A percentile compares a stretch with the other conserved stretches of the same genome.
phyloP scores from a whole-genome alignment of 2,329 filamentous ascomycete genomes.

The Alternaria panax region DNA sequence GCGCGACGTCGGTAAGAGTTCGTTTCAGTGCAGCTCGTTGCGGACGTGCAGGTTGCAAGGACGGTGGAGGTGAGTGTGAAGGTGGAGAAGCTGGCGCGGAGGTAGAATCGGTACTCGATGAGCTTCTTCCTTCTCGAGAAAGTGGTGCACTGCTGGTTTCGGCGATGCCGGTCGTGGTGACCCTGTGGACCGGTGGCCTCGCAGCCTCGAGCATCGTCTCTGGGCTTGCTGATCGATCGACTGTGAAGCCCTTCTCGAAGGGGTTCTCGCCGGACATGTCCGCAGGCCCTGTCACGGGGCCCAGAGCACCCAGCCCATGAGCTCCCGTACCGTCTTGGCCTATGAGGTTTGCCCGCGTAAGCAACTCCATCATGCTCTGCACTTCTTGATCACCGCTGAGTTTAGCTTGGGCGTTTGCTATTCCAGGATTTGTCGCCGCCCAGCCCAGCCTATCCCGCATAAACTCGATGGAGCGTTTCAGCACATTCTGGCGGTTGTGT shows the following conservation, averaged over 20 bases:
- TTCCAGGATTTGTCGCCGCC: slow-evolving; percentile 75
- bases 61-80: slow-evolving; percentile 31
- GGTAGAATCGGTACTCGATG: slow-evolving; percentile 29
- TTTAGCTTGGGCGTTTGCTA: slow-evolving; percentile 84
- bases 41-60: slow-evolving; percentile 34
- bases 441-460: slow-evolving; percentile 92
- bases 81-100: slow-evolving; percentile 31
- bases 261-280: slow-evolving; percentile 76
- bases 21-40: slow-evolving; percentile 75
- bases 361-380: slow-evolving; percentile 87
- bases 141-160: slow-evolving; percentile 19
- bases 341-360: slow-evolving; percentile 81
- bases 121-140: slow-evolving; percentile 23
- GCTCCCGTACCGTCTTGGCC: slow-evolving; percentile 69
- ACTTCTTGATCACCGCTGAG: slow-evolving; percentile 83
- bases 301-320: slow-evolving; percentile 58
- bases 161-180: slow-evolving; percentile 13
- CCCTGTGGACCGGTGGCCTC: slow-evolving; percentile 28
- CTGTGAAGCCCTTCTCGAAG: slow-evolving; percentile 82
- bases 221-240: slow-evolving; percentile 58
- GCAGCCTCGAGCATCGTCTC: slow-evolving; percentile 45
- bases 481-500: slow-evolving; percentile 87
- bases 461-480: slow-evolving; percentile 94
- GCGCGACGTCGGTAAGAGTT: slow-evolving; percentile 83
- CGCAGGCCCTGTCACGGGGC: slow-evolving; percentile 82